Conservation (phyloP, 139 green algal species). For the Chlorella vulgaris region DNA sequence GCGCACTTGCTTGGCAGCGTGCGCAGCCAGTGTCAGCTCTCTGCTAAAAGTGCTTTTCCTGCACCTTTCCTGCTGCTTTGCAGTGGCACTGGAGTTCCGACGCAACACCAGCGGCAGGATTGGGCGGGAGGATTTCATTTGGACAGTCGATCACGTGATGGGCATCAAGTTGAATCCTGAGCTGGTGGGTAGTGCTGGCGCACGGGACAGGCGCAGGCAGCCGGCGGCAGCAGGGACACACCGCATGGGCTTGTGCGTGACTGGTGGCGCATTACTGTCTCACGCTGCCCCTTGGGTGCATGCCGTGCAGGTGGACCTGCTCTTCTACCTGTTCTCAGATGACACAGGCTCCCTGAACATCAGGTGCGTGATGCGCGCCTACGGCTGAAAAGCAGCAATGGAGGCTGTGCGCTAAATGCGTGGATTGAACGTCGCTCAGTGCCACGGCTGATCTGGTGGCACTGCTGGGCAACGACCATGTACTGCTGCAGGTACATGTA, state of each 20-base stretch:
- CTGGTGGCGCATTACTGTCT: neutral
- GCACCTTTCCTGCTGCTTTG: too few relatives aligned
- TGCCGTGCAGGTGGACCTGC: constrained; percentile 18
- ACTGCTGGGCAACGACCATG: too few relatives aligned
- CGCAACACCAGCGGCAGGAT: constrained; percentile 9
- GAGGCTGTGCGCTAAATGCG: too few relatives aligned
- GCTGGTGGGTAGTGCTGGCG: neutral
- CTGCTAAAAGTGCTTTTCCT: too few relatives aligned
- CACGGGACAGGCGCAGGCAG: too few relatives aligned
- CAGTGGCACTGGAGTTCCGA: constrained; percentile 35
- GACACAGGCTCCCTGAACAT: constrained; percentile 4
- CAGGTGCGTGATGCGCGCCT: neutral
- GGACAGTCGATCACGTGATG: constrained; percentile 31
- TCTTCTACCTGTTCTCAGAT: constrained; percentile 40
- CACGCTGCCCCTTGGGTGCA: neutral
- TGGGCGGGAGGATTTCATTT: constrained; percentile 6
- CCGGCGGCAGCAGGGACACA: too few relatives aligned
- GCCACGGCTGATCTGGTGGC: too few relatives aligned
- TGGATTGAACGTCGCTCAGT: too few relatives aligned
- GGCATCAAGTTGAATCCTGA: constrained; percentile 1
- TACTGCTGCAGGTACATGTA: neutral
- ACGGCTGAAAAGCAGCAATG: neutral
- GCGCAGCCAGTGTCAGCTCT: too few relatives aligned
- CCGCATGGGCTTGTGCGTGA: too few relatives aligned
- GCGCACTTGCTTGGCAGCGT: neutral